Evolutionary conservation across 352 stramenopile genomes (phyloP).

Genomic region (Peronospora destructor): DNA sequence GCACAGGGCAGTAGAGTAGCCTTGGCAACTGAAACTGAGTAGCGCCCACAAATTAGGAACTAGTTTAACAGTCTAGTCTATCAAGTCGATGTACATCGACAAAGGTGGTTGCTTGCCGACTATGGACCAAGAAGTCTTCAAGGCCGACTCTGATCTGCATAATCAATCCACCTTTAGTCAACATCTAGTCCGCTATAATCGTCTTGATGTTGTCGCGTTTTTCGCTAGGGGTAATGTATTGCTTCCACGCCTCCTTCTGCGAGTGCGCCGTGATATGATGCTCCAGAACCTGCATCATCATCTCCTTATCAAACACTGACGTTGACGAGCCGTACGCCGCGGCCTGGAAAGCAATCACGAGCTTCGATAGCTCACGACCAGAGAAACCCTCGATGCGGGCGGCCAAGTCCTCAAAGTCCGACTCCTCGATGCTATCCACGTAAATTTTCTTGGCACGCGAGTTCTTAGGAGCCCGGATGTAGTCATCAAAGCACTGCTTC

Average conservation of each 20-base stretch:
- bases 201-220: slow-evolving; percentile 45
- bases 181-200: slow-evolving; percentile 43
- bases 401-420: slow-evolving; percentile 89
- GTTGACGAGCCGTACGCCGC: slow-evolving; percentile 94
- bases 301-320: slow-evolving; percentile 89
- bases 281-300: slow-evolving; percentile 91
- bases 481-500: slow-evolving; percentile 97
- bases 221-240: slow-evolving; percentile 56
- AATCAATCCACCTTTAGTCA: slow-evolving; percentile 9
- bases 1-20: slow-evolving; percentile 15
- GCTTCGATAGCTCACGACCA: slow-evolving; percentile 97
- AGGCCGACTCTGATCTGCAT: slow-evolving; percentile 3
- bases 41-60: slow-evolving; percentile 80
- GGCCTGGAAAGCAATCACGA: slow-evolving; percentile 98
- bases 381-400: slow-evolving; percentile 95
- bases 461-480: slow-evolving; percentile 89
- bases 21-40: slow-evolving; percentile 45
- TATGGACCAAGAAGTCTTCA: slow-evolving; percentile 5
- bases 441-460: slow-evolving; percentile 85
- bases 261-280: slow-evolving; percentile 90
- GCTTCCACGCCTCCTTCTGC: slow-evolving; percentile 92
- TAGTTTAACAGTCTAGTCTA: slow-evolving; percentile 78
- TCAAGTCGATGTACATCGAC: slow-evolving; percentile 25
- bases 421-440: slow-evolving; percentile 88
- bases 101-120: slow-evolving; percentile 15